A percentile compares a stretch with the other conserved stretches of the same genome.
Conservation (phyloP, 2,329 filamentous ascomycete genomes). For the Exophiala oligosperma region DNA sequence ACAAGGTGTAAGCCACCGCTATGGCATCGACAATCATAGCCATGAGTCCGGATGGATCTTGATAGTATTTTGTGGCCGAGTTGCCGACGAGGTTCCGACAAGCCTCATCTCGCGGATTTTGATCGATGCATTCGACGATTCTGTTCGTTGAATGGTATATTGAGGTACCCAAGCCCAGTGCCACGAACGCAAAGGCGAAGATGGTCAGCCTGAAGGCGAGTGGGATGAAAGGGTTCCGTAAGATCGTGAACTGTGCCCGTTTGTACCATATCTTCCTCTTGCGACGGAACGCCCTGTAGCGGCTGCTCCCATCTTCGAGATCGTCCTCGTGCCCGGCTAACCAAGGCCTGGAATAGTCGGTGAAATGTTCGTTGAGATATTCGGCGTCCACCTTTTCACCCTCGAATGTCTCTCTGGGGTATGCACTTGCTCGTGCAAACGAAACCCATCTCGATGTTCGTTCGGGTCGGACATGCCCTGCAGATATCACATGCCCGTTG, state of each 20-base stretch:
- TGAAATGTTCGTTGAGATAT: constrained; percentile 47
- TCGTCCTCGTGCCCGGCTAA: constrained; percentile 50
- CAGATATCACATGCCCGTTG: constrained; percentile 15
- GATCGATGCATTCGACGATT: constrained; percentile 27
- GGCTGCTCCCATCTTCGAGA: constrained; percentile 50
- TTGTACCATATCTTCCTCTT: constrained; percentile 57
- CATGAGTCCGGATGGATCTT: constrained; percentile 78
- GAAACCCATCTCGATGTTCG: constrained; percentile 49
- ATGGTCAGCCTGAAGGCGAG: constrained; percentile 79
- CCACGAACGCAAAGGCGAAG: constrained; percentile 77
- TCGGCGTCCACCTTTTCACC: constrained; percentile 46
- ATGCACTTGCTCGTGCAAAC: constrained; percentile 45
- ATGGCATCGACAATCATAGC: constrained; percentile 86
- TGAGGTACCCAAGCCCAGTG: constrained; percentile 73
- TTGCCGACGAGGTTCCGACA: constrained; percentile 19
- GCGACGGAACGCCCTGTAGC: constrained; percentile 50
- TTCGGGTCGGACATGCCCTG: constrained; percentile 21
- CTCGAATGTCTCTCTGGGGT: constrained; percentile 40
- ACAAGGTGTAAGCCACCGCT: constrained; percentile 84
- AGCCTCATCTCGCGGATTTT: constrained; percentile 17
- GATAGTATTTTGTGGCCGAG: constrained; percentile 37
- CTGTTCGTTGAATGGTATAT: constrained; percentile 65
- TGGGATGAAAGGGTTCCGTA: constrained; percentile 83
- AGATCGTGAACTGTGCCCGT: constrained; percentile 65
- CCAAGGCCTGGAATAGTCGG: constrained; percentile 53